These are phyloP conservation scores for Ophiostoma perfectum DNA, from an alignment of 2,329 filamentous ascomycete genomes.

Conservation along the genomic window DNA sequence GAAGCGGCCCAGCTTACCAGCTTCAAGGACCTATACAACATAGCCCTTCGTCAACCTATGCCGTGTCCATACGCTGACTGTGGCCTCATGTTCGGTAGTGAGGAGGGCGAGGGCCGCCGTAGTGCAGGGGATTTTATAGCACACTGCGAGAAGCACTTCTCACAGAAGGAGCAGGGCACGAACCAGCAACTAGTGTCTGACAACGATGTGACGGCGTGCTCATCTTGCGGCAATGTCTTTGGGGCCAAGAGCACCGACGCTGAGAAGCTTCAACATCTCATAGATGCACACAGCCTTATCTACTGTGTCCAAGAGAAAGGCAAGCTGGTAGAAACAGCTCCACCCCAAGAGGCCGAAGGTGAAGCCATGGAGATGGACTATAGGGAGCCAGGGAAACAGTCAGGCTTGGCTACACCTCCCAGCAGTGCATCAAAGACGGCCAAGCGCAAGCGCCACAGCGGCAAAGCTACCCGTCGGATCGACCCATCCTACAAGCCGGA, in stretches of 20 bases:
- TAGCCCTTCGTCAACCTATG: not conserved
- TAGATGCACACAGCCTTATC: not conserved
- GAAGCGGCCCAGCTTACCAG: not conserved
- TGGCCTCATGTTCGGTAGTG: not conserved
- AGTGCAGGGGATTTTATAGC: not conserved
- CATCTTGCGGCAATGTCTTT: not conserved
- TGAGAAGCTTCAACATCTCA: conserved; percentile 12
- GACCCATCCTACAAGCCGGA: not conserved
- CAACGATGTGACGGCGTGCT: not conserved
- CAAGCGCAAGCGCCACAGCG: conserved; percentile 3
- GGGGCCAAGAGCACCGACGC: not conserved
- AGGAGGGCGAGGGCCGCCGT: not conserved
- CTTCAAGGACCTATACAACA: not conserved
- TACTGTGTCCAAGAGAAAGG: not conserved
- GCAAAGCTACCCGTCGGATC: not conserved
- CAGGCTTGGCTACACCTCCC: conserved; percentile 5
- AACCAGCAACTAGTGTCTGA: no score
- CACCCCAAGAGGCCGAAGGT: not conserved
- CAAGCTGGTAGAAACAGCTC: not conserved
- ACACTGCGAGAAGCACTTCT: not conserved
- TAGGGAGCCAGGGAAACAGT: not conserved
- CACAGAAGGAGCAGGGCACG: not conserved
- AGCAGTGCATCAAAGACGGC: not conserved
- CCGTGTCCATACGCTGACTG: not conserved
- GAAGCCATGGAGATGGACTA: not conserved